Evolutionary conservation across 2,329 filamentous ascomycete species (phyloP), one percentile per base, ranked within the genome.

Genomic region (Colletotrichum sidae): DNA sequence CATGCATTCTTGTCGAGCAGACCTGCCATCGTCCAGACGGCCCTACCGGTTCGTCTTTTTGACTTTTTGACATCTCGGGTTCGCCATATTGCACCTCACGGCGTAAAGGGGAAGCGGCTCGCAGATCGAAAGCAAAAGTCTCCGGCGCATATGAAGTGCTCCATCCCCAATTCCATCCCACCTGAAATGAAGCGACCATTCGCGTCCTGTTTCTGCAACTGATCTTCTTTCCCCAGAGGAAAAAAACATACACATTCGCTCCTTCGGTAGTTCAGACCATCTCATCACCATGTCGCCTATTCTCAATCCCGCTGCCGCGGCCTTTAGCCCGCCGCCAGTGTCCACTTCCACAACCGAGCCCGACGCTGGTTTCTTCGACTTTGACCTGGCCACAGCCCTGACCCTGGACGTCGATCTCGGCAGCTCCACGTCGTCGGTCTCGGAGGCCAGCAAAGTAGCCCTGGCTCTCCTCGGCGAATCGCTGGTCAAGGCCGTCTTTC

Each of bases 381-480:
- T 42, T 2, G 45, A 56, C 42, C 35, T 57, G 44, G 55, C 41
- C 25, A 12, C 50, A 17, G 45, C 10, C 25, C 25, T 49, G 10
- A 12, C 45, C 45, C 55, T 57, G 1, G 55, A 49, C 37, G 45
- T 38, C 35, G 45, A 57, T 15, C 55, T 49, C 12, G 25, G n/a
- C 46, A 25, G 45, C 35, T 33, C 55, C 13, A 9, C 25, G 8
- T 57, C 37, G 4, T 17, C 37, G 37, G 13, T 15, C 3, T 57
- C 37, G 7, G 45, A 57, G 17, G 37, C 55, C 17, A 35, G 55
- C 10, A 41, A 39, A 41, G 35, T 57, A 9, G 55, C 55, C 33
- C 33, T 41, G n/a, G 44, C 55, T 13, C 55, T 57, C 5, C 37
- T 57, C 17, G 55, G 55, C 45, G 55, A 57, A 37, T 57, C 55